Evolutionary conservation across 208 protist genomes (phyloP).

Genomic region (Leishmania amazonensis): DNA sequence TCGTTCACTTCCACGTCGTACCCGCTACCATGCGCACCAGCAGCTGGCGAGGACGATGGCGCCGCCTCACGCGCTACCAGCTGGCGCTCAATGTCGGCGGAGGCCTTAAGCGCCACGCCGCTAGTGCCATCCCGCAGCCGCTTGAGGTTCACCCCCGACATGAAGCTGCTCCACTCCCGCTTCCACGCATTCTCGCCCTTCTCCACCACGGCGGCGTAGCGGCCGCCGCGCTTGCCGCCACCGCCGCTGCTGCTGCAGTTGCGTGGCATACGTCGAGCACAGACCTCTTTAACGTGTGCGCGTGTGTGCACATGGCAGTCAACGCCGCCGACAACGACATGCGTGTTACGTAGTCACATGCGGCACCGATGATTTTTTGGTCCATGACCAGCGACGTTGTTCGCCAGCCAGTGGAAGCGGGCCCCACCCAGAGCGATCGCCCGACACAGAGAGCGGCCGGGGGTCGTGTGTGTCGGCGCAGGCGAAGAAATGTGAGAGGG

Average conservation of each 20-base stretch:
- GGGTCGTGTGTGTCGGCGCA: no score
- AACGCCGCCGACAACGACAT: not conserved
- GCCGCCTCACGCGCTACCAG: not conserved
- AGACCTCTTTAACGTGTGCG: not conserved
- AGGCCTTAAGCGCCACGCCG: slow-evolving; percentile 53
- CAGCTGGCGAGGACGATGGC: not conserved
- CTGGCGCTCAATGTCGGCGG: slow-evolving; percentile 57
- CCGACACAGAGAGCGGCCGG: no score
- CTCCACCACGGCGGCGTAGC: slow-evolving; percentile 78
- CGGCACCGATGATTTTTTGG: not conserved
- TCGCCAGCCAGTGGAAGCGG: not conserved
- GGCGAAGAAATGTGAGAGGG: no score
- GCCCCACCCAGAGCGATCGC: not conserved
- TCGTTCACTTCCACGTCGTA: slow-evolving; percentile 17
- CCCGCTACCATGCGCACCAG: not conserved
- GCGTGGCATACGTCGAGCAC: slow-evolving; percentile 20
- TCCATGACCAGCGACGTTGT: not conserved
- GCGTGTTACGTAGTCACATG: not conserved
- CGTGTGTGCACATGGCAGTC: not conserved
- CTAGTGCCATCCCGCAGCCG: slow-evolving; percentile 71
- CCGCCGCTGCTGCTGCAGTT: slow-evolving; percentile 3
- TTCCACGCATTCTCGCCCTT: slow-evolving; percentile 86
- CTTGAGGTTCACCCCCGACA: slow-evolving; percentile 78
- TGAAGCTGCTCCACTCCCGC: slow-evolving; percentile 86
- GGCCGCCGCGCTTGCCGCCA: slow-evolving; percentile 29